Evolutionary conservation across 805 yeast species (phyloP), one percentile per base, ranked within the genome.

Genomic region (Saturnispora ahearnii): DNA sequence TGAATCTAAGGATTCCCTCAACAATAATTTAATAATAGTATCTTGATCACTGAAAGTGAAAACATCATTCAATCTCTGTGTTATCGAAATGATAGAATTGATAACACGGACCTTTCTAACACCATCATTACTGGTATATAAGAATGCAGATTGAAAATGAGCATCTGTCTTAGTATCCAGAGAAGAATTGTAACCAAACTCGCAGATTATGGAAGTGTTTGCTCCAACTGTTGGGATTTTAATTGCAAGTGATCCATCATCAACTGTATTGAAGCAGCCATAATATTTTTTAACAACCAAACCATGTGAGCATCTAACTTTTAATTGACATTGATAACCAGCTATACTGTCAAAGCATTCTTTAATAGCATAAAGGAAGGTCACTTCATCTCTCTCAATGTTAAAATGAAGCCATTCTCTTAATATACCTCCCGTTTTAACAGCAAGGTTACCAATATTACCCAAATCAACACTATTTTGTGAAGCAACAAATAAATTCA

Each of bases 91-190:
- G n/a, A 84, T 83, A 50, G 81, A 70, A 61, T 93, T 93, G 45
- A 86, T 76, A n/a, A 89, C 89, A 54, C 99, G 76, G 13, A 93
- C 91, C 58, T 87, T 83, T 56, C 97, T 72, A 8, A 73, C 67
- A 22, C 99, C 99, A 44, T 73, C 73, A 2, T 73, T 61, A 44
- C 88, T 85, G 0, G 97, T 90, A 63, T 89, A 91, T 49, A 93
- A 69, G 28, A 93, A 57, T 0, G 98, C 97, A 1, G 87, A 84
- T 67, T 93, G 99, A 71, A 91, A 87, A 63, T 88, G 93, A 22
- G 87, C 85, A 63, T 89, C 96, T 36, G 76, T 73, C 53, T 79
- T 79, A 2, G 84, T 72, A 51, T 81, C 78, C 32, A 88, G 70
- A 53, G 79, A 79, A 3, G 88, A 88, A 60, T 89, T 96, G 60